A percentile compares a stretch with the other conserved stretches of the same genome.
These are phyloP conservation scores for Suillus subalutaceus DNA, from an alignment of 768 basidiomycete genomes.

Conservation along the genomic window DNA sequence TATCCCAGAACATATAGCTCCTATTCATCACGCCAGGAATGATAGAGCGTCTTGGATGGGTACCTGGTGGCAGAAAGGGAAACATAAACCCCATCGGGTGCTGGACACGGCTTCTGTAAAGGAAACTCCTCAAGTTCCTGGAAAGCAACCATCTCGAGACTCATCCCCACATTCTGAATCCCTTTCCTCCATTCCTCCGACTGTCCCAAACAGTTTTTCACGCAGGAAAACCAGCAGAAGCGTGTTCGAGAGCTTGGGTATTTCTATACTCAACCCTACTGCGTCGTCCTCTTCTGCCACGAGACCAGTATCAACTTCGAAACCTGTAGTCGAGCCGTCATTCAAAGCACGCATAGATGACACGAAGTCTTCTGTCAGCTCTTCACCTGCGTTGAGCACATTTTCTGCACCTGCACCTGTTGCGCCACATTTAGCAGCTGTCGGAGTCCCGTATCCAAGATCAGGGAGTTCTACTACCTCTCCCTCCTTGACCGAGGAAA, in stretches of 20 bases:
- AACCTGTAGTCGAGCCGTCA: background rate
- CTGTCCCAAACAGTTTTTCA: conserved; percentile 15
- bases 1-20: conserved; percentile 13
- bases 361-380: conserved; percentile 14
- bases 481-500: conserved; percentile 29
- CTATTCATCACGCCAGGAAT: conserved; percentile 22
- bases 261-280: conserved; percentile 63
- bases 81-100: conserved; percentile 31
- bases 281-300: conserved; percentile 30
- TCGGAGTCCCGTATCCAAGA: conserved; percentile 20
- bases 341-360: conserved; percentile 15
- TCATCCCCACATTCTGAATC: conserved; percentile 24
- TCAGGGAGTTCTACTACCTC: conserved; percentile 33
- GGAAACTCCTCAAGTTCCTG: conserved; percentile 19
- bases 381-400: conserved; percentile 25
- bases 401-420: conserved; percentile 22
- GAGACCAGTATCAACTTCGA: conserved; percentile 25
- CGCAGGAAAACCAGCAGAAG: conserved; percentile 57
- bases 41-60: conserved; percentile 67
- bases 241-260: conserved; percentile 73
- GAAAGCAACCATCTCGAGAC: conserved; percentile 25
- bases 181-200: conserved; percentile 14
- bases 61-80: conserved; percentile 67
- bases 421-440: conserved; percentile 33
- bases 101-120: conserved; percentile 23